Base-by-base conservation (phyloP, 208 protist species). In the Acanthamoeba comandoni region DNA sequence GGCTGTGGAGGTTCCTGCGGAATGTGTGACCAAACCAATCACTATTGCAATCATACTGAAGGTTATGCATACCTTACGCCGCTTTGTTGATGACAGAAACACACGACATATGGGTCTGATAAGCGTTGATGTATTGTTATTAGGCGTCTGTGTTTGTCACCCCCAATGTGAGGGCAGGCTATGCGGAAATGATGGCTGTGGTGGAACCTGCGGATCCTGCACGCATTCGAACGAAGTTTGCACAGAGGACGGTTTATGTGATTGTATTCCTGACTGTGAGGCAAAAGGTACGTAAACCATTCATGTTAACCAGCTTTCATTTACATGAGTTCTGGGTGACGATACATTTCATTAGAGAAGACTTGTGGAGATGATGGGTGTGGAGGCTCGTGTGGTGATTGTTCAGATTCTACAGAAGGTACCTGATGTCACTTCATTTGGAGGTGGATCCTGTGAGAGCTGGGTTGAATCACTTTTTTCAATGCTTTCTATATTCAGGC, bases 221-320 rank as follows among this genome's bases (percentile, higher is more conserved):
- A 22, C 35, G 2, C 55, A 64, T 17, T 65, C 1, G 1, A 43
- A 43, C 5, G 35, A 43, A 43, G 35, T 43, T 7, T 43, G 35
- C 35, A 43, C 35, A 43, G 35, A 43, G 2, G 5, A 43, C 2
- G 73, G 77, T 7, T 39, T 53, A 4, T 86, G 77, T 22, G 77
- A 86, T 24, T 86, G 77, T 58, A 86, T 86, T 67, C 77, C 77
- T 12, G 77, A 86, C 11, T 86, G 77, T 17, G 77, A 86, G 0
- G 77, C 35, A 43, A 43, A 43, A 43, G 35, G 35, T 43, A 43
- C 1, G 35, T 43, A 43, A n/a, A 43, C 35, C 1, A 43, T 43
- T 43, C 35, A 43, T 43, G 1, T 43, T 43, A 43, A 43, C 5
- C 5, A 43, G 35, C 35, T 43, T n/a, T n/a, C 35, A 43, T 1